Conservation (phyloP, 2,329 filamentous ascomycete species). For the Alternaria sp. region DNA sequence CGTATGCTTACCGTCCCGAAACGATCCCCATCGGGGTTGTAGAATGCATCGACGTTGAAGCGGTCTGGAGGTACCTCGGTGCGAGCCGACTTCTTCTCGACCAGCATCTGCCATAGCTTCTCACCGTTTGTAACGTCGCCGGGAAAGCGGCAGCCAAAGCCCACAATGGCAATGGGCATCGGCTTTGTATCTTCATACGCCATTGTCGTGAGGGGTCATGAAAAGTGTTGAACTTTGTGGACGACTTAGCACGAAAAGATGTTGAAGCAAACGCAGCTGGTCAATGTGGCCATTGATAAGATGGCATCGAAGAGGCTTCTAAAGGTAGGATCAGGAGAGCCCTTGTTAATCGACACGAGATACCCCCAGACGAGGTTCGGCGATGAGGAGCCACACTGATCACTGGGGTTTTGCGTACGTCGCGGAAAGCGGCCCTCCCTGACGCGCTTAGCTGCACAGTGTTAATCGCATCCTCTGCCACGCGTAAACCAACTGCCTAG, state of each 20-base stretch:
- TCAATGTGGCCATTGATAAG: background rate
- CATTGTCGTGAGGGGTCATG: background rate
- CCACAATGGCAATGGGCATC: constrained; percentile 36
- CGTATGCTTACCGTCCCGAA: constrained; percentile 11
- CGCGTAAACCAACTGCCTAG: background rate
- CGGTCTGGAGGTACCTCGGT: constrained; percentile 17
- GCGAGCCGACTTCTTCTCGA: constrained; percentile 12
- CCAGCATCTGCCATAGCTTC: constrained; percentile 22
- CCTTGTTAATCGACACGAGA: background rate
- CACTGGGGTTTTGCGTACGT: background rate
- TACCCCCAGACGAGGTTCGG: background rate
- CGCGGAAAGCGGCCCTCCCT: background rate
- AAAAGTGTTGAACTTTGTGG: background rate
- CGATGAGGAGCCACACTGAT: background rate
- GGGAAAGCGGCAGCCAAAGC: constrained; percentile 35
- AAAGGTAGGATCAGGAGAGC: background rate
- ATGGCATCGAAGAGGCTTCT: background rate
- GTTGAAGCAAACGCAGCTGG: background rate
- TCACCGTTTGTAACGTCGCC: constrained; percentile 18
- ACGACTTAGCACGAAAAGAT: background rate
- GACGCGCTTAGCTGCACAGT: background rate
- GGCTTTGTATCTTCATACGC: constrained; percentile 6
- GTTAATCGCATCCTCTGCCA: background rate
- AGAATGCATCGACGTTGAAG: constrained; percentile 23
- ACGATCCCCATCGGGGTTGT: constrained; percentile 19